A percentile compares a stretch with the other conserved stretches of the same genome.
Conservation (phyloP, 1,284 basidiomycete genomes). For the Farysia itapuensis region DNA sequence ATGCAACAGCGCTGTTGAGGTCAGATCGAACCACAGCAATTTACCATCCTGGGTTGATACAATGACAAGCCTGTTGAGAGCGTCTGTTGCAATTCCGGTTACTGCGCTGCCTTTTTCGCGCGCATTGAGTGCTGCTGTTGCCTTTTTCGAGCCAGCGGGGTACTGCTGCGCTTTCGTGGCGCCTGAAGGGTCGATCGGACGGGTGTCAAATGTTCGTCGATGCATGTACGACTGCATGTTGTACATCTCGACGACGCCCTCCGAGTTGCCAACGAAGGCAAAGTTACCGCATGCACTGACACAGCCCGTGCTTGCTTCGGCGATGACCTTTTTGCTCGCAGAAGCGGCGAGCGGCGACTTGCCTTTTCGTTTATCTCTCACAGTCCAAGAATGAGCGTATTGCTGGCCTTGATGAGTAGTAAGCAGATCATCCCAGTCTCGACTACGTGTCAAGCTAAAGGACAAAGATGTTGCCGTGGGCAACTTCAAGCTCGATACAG, state of each 20-base stretch:
- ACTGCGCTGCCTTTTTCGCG: constrained; percentile 31
- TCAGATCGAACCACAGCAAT: constrained; percentile 90
- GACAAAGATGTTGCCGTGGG: constrained; percentile 76
- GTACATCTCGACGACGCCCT: constrained; percentile 53
- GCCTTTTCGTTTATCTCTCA: constrained; percentile 49
- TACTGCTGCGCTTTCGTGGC: constrained; percentile 23
- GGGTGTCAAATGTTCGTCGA: constrained; percentile 65
- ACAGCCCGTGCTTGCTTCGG: constrained; percentile 62
- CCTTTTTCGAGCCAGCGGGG: constrained; percentile 17
- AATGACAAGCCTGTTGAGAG: constrained; percentile 78
- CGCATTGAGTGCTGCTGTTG: constrained; percentile 15
- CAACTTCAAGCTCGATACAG: constrained; percentile 65
- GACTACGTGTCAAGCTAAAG: constrained; percentile 76
- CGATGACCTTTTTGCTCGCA: constrained; percentile 50
- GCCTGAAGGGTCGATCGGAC: constrained; percentile 22
- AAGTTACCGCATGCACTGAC: constrained; percentile 97
- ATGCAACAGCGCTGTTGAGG: constrained; percentile 73
- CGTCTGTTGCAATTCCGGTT: constrained; percentile 82
- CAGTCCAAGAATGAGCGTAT: constrained; percentile 48
- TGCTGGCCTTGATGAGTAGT: constrained; percentile 75
- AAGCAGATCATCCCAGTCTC: constrained; percentile 97
- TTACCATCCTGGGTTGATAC: constrained; percentile 87
- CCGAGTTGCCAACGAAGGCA: constrained; percentile 67
- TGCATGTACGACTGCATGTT: constrained; percentile 79
- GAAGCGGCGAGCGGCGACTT: constrained; percentile 25